Evolutionary conservation across 75 land plant genomes (phyloP).

Genomic region (Pinus tabuliformis): DNA sequence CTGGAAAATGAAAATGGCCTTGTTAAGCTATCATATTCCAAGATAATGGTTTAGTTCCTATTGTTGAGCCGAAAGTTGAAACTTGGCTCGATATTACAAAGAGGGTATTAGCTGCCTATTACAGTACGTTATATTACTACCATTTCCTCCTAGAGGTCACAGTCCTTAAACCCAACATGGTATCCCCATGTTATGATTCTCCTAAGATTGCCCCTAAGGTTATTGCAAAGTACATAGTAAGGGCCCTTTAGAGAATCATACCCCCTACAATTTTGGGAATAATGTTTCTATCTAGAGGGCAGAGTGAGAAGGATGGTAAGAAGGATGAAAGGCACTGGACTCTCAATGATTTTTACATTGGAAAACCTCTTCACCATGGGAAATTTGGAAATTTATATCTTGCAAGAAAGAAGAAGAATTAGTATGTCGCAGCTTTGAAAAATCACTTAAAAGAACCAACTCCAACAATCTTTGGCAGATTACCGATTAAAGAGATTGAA

Average conservation of each 20-base stretch:
- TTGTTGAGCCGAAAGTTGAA: no score
- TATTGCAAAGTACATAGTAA: conserved; percentile 72
- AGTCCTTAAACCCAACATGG: conserved; percentile 5
- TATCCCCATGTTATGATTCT: conserved; percentile 76
- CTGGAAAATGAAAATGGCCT: conserved; percentile 77
- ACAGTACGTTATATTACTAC: conserved; percentile 82
- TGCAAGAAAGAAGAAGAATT: conserved; percentile 44
- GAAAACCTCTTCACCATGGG: conserved; percentile 36
- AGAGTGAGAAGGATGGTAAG: background rate
- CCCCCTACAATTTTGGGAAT: no score
- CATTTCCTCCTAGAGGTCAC: conserved; percentile 73
- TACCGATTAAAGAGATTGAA: conserved; percentile 28
- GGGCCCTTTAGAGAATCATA: conserved; percentile 27
- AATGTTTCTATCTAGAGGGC: no score
- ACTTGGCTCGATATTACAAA: conserved; percentile 41
- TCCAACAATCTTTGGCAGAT: conserved; percentile 72
- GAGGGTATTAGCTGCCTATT: conserved; percentile 68
- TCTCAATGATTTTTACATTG: conserved; percentile 39
- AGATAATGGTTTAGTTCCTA: no score
- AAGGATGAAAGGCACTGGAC: conserved; percentile 14
- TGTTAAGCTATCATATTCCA: conserved; percentile 12
- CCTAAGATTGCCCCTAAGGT: conserved; percentile 53
- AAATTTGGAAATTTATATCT: conserved; percentile 49
- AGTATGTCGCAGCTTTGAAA: conserved; percentile 65
- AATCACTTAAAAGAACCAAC: conserved; percentile 75